A percentile compares a stretch with the other conserved stretches of the same genome.
These are phyloP conservation scores for Diaporthe capsici DNA, from an alignment of 2,329 filamentous ascomycete genomes.

Conservation along the genomic window DNA sequence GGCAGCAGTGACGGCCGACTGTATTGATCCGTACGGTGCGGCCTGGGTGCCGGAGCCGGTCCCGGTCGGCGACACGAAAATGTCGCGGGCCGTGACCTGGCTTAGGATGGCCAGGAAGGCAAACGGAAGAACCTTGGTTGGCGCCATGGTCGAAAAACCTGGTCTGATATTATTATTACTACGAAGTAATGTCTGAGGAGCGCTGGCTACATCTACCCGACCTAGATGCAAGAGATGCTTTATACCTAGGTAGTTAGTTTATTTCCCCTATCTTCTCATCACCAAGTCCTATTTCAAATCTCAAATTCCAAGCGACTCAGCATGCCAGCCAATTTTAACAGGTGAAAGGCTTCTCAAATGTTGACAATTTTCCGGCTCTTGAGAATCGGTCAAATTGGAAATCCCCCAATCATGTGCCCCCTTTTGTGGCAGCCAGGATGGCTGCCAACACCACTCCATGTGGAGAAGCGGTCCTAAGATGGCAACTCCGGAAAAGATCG, in stretches of 20 bases:
- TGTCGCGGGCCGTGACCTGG: conserved; percentile 45
- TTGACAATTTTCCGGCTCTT: conserved; percentile 9
- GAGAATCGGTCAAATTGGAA: not conserved
- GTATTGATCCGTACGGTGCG: conserved; percentile 61
- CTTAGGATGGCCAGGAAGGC: conserved; percentile 5
- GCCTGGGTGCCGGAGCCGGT: conserved; percentile 55
- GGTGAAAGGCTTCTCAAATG: not conserved
- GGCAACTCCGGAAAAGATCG: not conserved
- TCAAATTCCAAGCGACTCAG: not conserved
- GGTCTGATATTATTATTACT: not conserved
- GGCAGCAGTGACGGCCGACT: conserved; percentile 60
- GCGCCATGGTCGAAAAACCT: not conserved
- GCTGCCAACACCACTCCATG: conserved; percentile 1
- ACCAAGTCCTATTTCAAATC: not conserved
- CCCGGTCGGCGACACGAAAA: conserved; percentile 62
- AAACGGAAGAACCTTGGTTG: conserved; percentile 1
- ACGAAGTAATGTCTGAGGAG: not conserved
- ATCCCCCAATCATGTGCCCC: conserved; percentile 20
- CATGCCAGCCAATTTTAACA: not conserved
- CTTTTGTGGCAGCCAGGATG: not conserved
- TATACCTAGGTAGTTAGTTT: not conserved
- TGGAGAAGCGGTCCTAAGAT: not conserved
- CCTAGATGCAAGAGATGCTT: not conserved
- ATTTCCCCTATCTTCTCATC: not conserved
- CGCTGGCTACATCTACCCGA: not conserved